Conservation (phyloP, 129 eudicot genomes). For the Helianthus annuus region DNA sequence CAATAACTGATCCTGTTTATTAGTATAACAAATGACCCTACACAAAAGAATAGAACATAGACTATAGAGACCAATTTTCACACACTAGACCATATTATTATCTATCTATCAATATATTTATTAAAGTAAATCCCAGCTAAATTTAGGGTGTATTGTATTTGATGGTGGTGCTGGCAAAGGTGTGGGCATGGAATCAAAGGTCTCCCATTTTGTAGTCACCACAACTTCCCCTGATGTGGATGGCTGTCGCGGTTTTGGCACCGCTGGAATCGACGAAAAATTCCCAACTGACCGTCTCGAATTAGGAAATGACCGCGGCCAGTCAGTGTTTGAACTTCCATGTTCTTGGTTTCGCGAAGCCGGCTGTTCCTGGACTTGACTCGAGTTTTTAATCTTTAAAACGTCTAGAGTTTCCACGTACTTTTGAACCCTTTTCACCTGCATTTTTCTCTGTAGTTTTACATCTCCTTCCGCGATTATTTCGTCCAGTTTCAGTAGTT, state of each 20-base stretch:
- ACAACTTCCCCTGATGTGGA: constrained; percentile 59
- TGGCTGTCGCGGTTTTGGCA: constrained; percentile 29
- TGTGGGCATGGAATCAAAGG: constrained; percentile 67
- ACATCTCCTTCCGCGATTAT: constrained; percentile 80
- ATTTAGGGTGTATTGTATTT: constrained; percentile 44
- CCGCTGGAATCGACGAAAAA: constrained; percentile 14
- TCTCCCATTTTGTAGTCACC: constrained; percentile 97
- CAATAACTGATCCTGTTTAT: not conserved
- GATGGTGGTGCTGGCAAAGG: constrained; percentile 30
- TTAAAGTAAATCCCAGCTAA: constrained; percentile 48
- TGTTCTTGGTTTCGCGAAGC: constrained; percentile 22
- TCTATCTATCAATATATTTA: not conserved
- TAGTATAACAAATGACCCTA: not conserved
- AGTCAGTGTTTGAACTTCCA: constrained; percentile 28
- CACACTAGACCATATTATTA: constrained; percentile 31
- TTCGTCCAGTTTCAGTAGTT: constrained; percentile 73
- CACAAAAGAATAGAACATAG: not conserved
- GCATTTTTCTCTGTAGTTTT: constrained; percentile 82
- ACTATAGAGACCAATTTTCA: constrained; percentile 6
- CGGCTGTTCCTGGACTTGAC: constrained; percentile 2
- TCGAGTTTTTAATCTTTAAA: constrained; percentile 64
- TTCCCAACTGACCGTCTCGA: constrained; percentile 53
- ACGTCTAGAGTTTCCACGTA: constrained; percentile 83
- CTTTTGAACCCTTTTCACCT: constrained; percentile 91
- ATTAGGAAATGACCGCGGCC: constrained; percentile 32